Percentiles rank a stretch among this genome's conserved stretches.
These are phyloP conservation scores for Flaveria brownii DNA, from an alignment of 129 eudicot species.

Conservation along the genomic window DNA sequence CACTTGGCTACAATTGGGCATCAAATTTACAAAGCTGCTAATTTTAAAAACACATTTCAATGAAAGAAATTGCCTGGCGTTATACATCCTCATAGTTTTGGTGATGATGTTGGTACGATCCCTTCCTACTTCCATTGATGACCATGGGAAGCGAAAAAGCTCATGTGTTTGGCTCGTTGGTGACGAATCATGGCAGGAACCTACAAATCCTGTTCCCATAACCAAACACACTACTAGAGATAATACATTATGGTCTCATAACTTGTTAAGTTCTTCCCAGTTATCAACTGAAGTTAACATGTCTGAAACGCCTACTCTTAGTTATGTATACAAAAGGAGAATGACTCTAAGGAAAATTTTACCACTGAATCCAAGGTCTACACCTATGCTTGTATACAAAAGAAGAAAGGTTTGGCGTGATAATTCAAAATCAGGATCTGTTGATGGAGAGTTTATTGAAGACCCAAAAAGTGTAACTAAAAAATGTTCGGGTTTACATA, in stretches of 20 bases:
- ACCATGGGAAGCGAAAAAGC: conserved; percentile 35
- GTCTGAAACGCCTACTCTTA: conserved; percentile 46
- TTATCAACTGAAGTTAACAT: conserved; percentile 37
- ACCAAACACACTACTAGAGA: conserved; percentile 20
- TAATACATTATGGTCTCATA: conserved; percentile 29
- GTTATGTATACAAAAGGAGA: conserved; percentile 49
- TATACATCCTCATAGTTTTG: neutral
- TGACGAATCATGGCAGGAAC: conserved; percentile 34
- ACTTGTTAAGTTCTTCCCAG: conserved; percentile 40
- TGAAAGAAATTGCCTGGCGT: conserved; percentile 7
- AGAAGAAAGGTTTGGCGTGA: conserved; percentile 40
- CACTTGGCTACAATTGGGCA: conserved; percentile 15
- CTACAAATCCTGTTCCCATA: conserved; percentile 17
- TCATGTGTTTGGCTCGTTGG: conserved; percentile 35
- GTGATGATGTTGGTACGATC: conserved; percentile 51
- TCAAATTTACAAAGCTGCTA: neutral
- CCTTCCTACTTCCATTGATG: conserved; percentile 39
- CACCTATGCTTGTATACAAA: conserved; percentile 49
- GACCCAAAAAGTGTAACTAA: conserved; percentile 28
- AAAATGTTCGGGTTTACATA: conserved; percentile 29
- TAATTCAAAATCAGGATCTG: conserved; percentile 38
- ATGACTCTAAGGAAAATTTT: conserved; percentile 35
- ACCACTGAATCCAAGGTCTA: conserved; percentile 28
- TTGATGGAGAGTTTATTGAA: conserved; percentile 39
- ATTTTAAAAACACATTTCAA: conserved; percentile 5